Percentiles rank a stretch among this genome's conserved stretches.
Evolutionary conservation across 1,284 basidiomycete species (phyloP).

Genomic region (Ganoderma lingzhi): DNA sequence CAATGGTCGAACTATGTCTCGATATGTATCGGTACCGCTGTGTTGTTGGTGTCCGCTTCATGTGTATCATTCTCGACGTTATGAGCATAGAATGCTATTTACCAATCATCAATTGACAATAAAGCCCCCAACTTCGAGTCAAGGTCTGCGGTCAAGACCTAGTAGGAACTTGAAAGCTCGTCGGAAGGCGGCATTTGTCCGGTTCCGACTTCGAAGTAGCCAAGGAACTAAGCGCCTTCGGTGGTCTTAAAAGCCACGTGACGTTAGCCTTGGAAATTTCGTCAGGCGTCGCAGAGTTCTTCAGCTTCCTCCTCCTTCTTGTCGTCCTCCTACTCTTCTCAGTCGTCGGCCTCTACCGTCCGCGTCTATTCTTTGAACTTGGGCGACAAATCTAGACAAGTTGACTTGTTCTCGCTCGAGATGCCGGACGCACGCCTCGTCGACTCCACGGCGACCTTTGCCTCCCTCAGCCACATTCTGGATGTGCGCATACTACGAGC

Average conservation of each 20-base stretch:
- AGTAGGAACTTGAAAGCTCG: too few relatives aligned
- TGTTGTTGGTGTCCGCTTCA: neutral
- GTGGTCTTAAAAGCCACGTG: neutral
- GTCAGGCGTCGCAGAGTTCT: neutral
- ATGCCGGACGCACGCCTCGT: slow-evolving; percentile 55
- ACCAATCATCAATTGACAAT: too few relatives aligned
- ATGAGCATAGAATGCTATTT: neutral
- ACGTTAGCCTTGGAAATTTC: neutral
- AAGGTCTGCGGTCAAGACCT: too few relatives aligned
- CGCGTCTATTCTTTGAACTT: neutral
- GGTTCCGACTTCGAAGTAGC: too few relatives aligned
- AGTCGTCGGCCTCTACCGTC: neutral
- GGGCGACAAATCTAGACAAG: neutral
- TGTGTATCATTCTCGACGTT: neutral
- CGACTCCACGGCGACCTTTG: slow-evolving; percentile 65
- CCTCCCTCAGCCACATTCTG: slow-evolving; percentile 75
- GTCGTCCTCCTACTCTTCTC: neutral
- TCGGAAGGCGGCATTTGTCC: too few relatives aligned
- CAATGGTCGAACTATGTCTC: neutral
- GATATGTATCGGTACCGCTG: neutral
- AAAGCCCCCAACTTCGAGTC: too few relatives aligned
- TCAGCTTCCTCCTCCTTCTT: neutral
- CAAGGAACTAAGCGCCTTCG: neutral
- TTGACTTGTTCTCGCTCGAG: neutral
- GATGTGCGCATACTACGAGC: slow-evolving; percentile 82